Base-by-base conservation (phyloP, 1,139 yeast species). In the Yamadazyma trypodendri region DNA sequence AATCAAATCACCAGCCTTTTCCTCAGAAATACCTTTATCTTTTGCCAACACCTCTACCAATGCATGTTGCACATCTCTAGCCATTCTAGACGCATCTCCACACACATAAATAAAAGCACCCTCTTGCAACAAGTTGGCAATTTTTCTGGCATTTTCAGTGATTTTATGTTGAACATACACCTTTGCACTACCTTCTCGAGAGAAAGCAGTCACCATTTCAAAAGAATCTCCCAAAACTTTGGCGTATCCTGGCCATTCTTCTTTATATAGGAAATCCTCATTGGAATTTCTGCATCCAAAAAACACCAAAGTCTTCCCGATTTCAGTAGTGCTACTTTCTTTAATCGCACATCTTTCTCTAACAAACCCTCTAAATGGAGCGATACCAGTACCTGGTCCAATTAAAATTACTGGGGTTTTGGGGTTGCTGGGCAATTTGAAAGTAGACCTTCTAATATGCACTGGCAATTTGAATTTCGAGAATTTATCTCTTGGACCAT, bases 361-460 rank as follows among this genome's bases (percentile, higher is more conserved):
- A 30, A 92, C 64, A 50, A 92, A 89, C 2, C 95, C 97, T 64
- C 97, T 83, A 69, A 92, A 84, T 44, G 98, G 98, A 9, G 98
- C 97, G 40, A 92, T 92, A 58, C 98, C 98, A 6, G 98, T 92
- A 48, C 98, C 98, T 34, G 98, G 97, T 27, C 98, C 98, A 57
- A 92, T 76, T 84, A 90, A 79, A 51, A 92, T 87, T 24, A 92
- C 76, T 7, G 98, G 97, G 32, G 84, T 80, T 12, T 77, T 62
- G 22, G 95, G 83, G 56, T 87, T 87, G 12, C 89, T 72, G n/a
- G 98, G 98, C 47, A 92, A 74, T 69, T 88, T 90, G 70, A 92
- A 92, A 40, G 94, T 86, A 7, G 97, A 89, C 64, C 94, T 88
- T 66, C 98, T 85, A 34, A 92, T 85, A 60, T 89, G 96, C 32